These are phyloP conservation scores for Litchi chinensis DNA, from an alignment of 345 rosid species.

Conservation along the genomic window DNA sequence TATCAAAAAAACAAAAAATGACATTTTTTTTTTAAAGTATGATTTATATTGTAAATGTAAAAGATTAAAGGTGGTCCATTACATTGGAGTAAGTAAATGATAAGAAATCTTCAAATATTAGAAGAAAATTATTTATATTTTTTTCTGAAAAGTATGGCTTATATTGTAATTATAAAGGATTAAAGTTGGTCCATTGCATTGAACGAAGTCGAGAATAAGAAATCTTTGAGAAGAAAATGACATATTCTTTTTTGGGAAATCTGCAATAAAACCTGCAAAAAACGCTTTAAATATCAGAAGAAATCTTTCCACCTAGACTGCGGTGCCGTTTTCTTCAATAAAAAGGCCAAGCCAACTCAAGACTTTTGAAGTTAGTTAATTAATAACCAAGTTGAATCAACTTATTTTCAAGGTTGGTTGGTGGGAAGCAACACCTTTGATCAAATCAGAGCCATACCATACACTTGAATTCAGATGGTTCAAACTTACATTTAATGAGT, in stretches of 20 bases:
- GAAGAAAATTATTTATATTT: no score
- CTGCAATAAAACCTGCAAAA: background rate
- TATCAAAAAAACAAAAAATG: no score
- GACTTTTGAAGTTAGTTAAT: slow-evolving; percentile 38
- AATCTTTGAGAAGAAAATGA: no score
- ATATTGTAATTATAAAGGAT: no score
- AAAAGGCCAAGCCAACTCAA: slow-evolving; percentile 23
- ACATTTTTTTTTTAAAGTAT: no score
- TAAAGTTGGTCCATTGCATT: no score
- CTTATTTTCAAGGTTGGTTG: slow-evolving; percentile 31
- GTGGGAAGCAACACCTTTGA: slow-evolving; percentile 26
- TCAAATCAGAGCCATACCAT: slow-evolving; percentile 32
- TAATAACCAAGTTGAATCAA: slow-evolving; percentile 33
- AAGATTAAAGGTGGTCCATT: background rate
- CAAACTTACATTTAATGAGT: slow-evolving; percentile 8
- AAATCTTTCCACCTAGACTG: slow-evolving; percentile 36
- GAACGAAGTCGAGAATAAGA: no score
- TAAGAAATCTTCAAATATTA: no score
- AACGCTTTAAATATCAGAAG: slow-evolving; percentile 18
- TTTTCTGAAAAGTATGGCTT: no score
- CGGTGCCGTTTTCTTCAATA: slow-evolving; percentile 29
- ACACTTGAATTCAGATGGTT: background rate
- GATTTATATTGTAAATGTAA: no score
- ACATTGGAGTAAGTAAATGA: background rate
- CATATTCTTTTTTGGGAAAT: slow-evolving; percentile 15